Conservation (phyloP, 2,329 filamentous ascomycete genomes). For the Microsporum ferrugineum region DNA sequence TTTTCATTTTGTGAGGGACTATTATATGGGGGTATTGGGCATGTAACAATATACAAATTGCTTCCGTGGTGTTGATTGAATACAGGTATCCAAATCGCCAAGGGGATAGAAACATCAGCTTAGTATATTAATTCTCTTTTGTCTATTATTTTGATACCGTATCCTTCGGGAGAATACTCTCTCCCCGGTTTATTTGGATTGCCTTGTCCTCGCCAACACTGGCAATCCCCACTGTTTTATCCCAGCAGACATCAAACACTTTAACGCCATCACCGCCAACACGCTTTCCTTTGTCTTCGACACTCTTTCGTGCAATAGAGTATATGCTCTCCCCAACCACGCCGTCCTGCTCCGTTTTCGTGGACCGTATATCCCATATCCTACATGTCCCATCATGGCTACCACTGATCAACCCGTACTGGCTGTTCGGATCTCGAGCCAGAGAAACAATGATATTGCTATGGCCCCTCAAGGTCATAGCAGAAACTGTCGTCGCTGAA, state of each 20-base stretch:
- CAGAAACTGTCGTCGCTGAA: slow-evolving; percentile 61
- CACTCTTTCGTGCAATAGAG: slow-evolving; percentile 66
- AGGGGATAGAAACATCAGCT: not conserved
- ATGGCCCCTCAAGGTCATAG: slow-evolving; percentile 87
- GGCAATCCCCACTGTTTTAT: slow-evolving; percentile 74
- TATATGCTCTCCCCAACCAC: slow-evolving; percentile 60
- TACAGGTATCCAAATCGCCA: not conserved
- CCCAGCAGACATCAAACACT: slow-evolving; percentile 82
- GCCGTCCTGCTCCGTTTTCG: slow-evolving; percentile 47
- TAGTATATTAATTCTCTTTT: not conserved
- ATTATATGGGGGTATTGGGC: not conserved
- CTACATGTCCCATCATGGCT: slow-evolving; percentile 85
- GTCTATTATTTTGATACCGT: slow-evolving; percentile 15
- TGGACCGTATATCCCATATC: slow-evolving; percentile 79
- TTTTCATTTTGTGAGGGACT: not conserved
- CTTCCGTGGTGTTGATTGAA: not conserved
- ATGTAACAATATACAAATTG: not conserved
- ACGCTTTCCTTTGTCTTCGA: slow-evolving; percentile 50
- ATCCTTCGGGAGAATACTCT: slow-evolving; percentile 34
- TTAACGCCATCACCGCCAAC: slow-evolving; percentile 74
- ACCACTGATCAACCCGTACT: slow-evolving; percentile 76
- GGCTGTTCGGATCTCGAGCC: slow-evolving; percentile 51
- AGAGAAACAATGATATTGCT: slow-evolving; percentile 58
- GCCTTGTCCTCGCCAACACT: slow-evolving; percentile 87
- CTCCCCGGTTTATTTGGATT: slow-evolving; percentile 76